Conservation (phyloP, 2,329 filamentous ascomycete species). For the Pezicula neosporulosa region DNA sequence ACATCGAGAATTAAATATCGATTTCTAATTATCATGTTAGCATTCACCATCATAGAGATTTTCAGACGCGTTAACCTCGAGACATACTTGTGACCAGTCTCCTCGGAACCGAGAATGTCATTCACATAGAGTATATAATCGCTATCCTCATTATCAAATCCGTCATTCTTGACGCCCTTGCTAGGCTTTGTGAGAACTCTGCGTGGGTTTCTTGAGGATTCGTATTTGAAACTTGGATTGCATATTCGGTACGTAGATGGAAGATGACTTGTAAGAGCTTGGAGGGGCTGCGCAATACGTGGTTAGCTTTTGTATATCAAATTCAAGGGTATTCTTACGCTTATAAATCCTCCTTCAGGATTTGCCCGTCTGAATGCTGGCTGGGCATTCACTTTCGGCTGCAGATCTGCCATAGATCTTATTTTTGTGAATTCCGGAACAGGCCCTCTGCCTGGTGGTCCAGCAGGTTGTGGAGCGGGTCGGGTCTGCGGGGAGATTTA, state of each 20-base stretch:
- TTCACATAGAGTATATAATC: slow-evolving; percentile 99
- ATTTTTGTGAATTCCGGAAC: slow-evolving; percentile 88
- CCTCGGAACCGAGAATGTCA: slow-evolving; percentile 95
- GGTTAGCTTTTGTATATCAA: slow-evolving; percentile 19
- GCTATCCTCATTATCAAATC: slow-evolving; percentile 98
- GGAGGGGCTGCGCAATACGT: slow-evolving; percentile 64
- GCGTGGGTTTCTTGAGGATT: slow-evolving; percentile 93
- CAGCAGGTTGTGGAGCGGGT: slow-evolving; percentile 42
- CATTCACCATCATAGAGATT: slow-evolving; percentile 12
- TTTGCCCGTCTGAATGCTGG: slow-evolving; percentile 90
- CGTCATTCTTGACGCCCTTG: slow-evolving; percentile 98
- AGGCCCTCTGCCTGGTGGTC: slow-evolving; percentile 54
- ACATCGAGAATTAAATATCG: slow-evolving; percentile 97
- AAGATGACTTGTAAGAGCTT: slow-evolving; percentile 90
- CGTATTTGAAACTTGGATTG: slow-evolving; percentile 97
- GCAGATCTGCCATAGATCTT: slow-evolving; percentile 67
- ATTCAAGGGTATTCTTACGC: slow-evolving; percentile 53
- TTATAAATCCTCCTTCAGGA: slow-evolving; percentile 96
- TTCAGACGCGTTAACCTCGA: slow-evolving; percentile 18
- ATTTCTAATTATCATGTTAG: slow-evolving; percentile 55
- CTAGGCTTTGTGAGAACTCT: slow-evolving; percentile 96
- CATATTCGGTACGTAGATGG: slow-evolving; percentile 97
- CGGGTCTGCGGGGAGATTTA: slow-evolving; percentile 54
- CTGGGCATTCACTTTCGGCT: slow-evolving; percentile 80
- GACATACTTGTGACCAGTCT: slow-evolving; percentile 90